Evolutionary conservation across 2,329 filamentous ascomycete species (phyloP).

Genomic region (Verticillium dahliae): DNA sequence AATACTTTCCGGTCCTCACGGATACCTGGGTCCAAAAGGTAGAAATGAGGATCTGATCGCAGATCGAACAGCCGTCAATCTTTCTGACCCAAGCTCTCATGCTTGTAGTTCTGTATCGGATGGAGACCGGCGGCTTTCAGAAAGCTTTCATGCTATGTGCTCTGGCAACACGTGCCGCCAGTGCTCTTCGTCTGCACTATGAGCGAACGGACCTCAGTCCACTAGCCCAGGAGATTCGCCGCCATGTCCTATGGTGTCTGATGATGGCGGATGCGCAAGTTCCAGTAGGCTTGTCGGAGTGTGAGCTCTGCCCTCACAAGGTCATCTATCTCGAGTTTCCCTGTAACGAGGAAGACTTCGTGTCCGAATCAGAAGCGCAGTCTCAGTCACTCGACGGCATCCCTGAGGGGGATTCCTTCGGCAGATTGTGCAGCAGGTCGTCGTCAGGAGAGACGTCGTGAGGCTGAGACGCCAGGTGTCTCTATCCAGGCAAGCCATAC

Average conservation of each 20-base stretch:
- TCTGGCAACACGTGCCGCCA: conserved; percentile 34
- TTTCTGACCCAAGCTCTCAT: conserved; percentile 29
- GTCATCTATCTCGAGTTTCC: conserved; percentile 34
- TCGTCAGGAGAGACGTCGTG: conserved; percentile 14
- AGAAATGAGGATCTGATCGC: conserved; percentile 9
- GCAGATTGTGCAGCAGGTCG: conserved; percentile 9
- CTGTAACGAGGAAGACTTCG: conserved; percentile 35
- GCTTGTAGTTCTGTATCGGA: conserved; percentile 35
- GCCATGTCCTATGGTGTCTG: conserved; percentile 37
- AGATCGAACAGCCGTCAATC: conserved; percentile 15
- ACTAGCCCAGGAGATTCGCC: conserved; percentile 33
- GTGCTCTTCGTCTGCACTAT: conserved; percentile 35
- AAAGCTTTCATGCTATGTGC: conserved; percentile 37
- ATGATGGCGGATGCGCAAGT: conserved; percentile 35
- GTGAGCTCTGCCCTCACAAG: conserved; percentile 34
- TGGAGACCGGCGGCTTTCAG: conserved; percentile 33
- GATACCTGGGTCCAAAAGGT: conserved; percentile 37
- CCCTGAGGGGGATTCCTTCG: conserved; percentile 10
- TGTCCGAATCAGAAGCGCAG: background rate
- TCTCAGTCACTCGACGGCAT: conserved; percentile 4
- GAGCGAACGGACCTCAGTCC: conserved; percentile 31
- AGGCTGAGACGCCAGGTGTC: conserved; percentile 11
- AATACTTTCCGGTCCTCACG: background rate
- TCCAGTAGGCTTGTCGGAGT: conserved; percentile 35
- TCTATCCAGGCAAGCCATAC: background rate